Conservation (phyloP, 306 rosid species). For the Boehmeria nivea region DNA sequence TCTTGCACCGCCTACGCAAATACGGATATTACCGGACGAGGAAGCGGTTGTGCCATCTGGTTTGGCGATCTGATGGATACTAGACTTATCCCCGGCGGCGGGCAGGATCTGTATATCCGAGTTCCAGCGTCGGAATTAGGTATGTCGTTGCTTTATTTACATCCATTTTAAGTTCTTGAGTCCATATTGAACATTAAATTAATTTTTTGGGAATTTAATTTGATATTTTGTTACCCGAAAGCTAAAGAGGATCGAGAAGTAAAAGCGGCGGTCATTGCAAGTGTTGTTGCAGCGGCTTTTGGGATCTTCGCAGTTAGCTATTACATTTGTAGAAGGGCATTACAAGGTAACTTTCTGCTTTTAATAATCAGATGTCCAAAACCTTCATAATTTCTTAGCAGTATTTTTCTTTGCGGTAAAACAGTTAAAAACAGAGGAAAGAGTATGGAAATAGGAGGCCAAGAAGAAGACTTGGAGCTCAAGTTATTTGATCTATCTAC, state of each 20-base stretch:
- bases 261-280: constrained; percentile 1
- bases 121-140: constrained; percentile 27
- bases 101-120: constrained; percentile 36
- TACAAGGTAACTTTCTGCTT: constrained; percentile 8
- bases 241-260: neutral
- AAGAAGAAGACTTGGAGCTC: constrained; percentile 37
- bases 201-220: neutral
- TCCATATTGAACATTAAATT: too few species aligned
- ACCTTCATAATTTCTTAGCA: too few species aligned
- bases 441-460: neutral
- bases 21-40: constrained; percentile 34
- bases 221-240: neutral
- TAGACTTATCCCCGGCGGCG: constrained; percentile 16
- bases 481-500: constrained; percentile 31
- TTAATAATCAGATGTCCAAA: too few species aligned
- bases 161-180: neutral
- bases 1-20: constrained; percentile 50
- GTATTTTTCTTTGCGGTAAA: neutral
- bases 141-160: constrained; percentile 5
- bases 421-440: neutral
- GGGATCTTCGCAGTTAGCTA: constrained; percentile 12
- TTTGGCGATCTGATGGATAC: constrained; percentile 37
- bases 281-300: neutral
- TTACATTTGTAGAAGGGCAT: neutral
- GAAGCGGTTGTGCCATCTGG: constrained; percentile 61